Percentiles rank a stretch among this genome's conserved stretches.
phyloP scores from a whole-genome alignment of 129 eudicot species.

The sunflower (Helianthus annuus) region DNA sequence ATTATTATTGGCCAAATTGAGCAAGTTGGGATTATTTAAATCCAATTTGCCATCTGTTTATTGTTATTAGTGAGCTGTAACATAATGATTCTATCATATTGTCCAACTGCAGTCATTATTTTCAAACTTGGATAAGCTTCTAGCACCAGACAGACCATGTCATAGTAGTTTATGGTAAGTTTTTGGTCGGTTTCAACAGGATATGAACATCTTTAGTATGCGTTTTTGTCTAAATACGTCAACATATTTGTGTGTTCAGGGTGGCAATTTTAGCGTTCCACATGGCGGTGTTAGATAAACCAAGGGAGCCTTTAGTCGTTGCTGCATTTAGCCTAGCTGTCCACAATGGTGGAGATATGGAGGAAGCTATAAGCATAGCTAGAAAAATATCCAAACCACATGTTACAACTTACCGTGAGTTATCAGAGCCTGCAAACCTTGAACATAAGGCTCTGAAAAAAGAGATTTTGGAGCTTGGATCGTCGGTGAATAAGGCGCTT shows the following conservation, averaged over 20 bases:
- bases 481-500: conserved; percentile 53
- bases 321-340: conserved; percentile 83
- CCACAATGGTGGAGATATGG: conserved; percentile 79
- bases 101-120: conserved; percentile 61
- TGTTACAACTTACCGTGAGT: conserved; percentile 48
- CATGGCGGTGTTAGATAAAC: conserved; percentile 57
- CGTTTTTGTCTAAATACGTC: neutral
- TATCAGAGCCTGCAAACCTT: conserved; percentile 50
- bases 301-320: conserved; percentile 70
- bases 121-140: conserved; percentile 67
- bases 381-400: conserved; percentile 46
- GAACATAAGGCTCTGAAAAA: conserved; percentile 35
- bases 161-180: conserved; percentile 81
- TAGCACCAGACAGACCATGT: conserved; percentile 82
- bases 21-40: too few species aligned
- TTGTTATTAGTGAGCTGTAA: neutral
- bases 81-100: neutral
- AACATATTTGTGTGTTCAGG: conserved; percentile 46
- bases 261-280: conserved; percentile 80
- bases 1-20: too few species aligned
- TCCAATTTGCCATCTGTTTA: conserved; percentile 3
- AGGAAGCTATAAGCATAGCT: conserved; percentile 70
- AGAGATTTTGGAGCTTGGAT: conserved; percentile 59
- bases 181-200: neutral
- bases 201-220: neutral